Evolutionary conservation across 1,284 basidiomycete species (phyloP).

Genomic region (Apiotrichum akiyoshidainum): DNA sequence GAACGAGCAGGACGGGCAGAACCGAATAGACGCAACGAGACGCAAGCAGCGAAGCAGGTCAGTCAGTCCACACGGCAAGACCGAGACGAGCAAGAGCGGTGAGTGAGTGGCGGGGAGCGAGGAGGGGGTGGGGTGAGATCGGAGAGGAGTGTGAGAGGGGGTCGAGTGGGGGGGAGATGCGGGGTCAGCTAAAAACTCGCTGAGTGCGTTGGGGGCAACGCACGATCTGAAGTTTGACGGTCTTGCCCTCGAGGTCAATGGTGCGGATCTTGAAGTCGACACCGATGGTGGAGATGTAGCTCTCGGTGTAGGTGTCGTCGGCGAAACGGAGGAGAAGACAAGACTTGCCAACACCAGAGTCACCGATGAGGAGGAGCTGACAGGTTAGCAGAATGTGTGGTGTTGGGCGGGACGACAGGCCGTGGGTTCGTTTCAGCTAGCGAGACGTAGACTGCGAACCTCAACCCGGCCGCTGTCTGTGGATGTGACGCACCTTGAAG

Average conservation of each 20-base stretch:
- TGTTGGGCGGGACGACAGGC: neutral
- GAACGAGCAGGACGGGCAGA: neutral
- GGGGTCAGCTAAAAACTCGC: constrained; percentile 27
- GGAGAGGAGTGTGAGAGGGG: constrained; percentile 11
- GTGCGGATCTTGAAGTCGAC: constrained; percentile 99
- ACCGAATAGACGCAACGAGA: constrained; percentile 11
- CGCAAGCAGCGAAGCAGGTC: constrained; percentile 13
- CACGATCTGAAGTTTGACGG: constrained; percentile 98
- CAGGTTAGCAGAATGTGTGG: neutral
- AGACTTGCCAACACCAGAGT: constrained; percentile 96
- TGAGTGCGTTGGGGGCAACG: constrained; percentile 49
- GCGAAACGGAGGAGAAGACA: constrained; percentile 97
- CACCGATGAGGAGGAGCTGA: constrained; percentile 64
- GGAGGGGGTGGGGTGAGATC: constrained; percentile 4
- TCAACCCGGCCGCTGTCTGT: neutral
- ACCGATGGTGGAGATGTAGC: constrained; percentile 98
- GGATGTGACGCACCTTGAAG: constrained; percentile 62
- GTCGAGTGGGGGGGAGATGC: constrained; percentile 15
- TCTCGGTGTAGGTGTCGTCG: constrained; percentile 99
- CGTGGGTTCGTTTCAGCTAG: neutral
- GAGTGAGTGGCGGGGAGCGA: constrained; percentile 2
- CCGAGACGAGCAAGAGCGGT: neutral
- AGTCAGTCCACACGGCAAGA: constrained; percentile 13
- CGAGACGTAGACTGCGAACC: too few relatives aligned
- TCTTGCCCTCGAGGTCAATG: constrained; percentile 99